These are phyloP conservation scores for Silene uniflora DNA, from an alignment of 148 eudicot species.

Conservation along the genomic window DNA sequence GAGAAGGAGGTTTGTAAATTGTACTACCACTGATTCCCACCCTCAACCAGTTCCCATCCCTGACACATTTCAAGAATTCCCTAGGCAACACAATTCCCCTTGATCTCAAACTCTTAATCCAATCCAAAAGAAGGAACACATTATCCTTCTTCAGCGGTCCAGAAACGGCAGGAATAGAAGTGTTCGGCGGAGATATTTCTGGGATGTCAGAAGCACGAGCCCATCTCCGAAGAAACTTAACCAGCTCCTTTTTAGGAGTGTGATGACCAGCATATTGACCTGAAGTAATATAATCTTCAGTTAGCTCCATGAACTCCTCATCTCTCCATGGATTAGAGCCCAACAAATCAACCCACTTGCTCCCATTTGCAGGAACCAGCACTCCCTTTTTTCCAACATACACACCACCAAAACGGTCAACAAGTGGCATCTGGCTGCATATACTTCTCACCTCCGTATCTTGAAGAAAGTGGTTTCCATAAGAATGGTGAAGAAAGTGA, in stretches of 20 bases:
- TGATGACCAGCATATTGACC: conserved; percentile 30
- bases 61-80: conserved; percentile 39
- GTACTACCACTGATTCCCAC: conserved; percentile 39
- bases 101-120: conserved; percentile 37
- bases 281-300: conserved; percentile 44
- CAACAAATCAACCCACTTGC: conserved; percentile 58
- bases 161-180: conserved; percentile 36
- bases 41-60: conserved; percentile 51
- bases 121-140: conserved; percentile 47
- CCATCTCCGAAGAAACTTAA: conserved; percentile 32
- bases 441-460: conserved; percentile 14
- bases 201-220: conserved; percentile 57
- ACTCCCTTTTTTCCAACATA: conserved; percentile 15
- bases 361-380: conserved; percentile 54
- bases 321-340: conserved; percentile 55
- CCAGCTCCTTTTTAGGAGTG: conserved; percentile 27
- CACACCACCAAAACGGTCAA: conserved; percentile 39
- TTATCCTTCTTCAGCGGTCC: conserved; percentile 43
- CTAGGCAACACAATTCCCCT: conserved; percentile 29
- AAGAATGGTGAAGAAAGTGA: conserved; percentile 39
- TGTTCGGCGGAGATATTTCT: conserved; percentile 47
- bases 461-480: conserved; percentile 10
- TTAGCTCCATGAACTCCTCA: conserved; percentile 42
- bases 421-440: conserved; percentile 41
- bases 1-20: conserved; percentile 43